Percentiles rank a stretch among this genome's conserved stretches.
These are phyloP conservation scores for Fusarium mexicanum DNA, from an alignment of 2,329 filamentous ascomycete genomes.

Conservation along the genomic window DNA sequence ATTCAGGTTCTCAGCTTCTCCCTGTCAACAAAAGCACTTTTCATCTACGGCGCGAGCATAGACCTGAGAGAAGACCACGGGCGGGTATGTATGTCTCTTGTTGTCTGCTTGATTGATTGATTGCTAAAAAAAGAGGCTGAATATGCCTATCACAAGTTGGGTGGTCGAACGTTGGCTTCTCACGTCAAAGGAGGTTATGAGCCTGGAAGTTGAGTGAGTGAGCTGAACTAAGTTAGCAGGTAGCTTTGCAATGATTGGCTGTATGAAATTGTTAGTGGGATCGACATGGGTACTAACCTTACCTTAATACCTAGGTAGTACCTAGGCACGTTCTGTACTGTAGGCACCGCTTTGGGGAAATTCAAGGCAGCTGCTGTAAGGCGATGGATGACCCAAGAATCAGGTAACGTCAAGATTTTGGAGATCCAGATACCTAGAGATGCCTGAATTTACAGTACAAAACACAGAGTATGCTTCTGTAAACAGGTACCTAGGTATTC, in stretches of 20 bases:
- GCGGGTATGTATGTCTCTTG: neutral
- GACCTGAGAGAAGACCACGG: neutral
- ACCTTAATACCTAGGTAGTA: neutral
- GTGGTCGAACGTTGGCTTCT: conserved; percentile 16
- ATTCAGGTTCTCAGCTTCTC: conserved; percentile 12
- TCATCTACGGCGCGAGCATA: conserved; percentile 19
- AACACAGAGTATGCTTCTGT: neutral
- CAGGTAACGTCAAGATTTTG: neutral
- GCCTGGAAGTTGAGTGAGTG: conserved; percentile 1
- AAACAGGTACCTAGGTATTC: no score
- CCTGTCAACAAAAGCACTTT: conserved; percentile 3
- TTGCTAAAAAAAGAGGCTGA: neutral
- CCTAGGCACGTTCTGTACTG: neutral
- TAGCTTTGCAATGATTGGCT: conserved; percentile 21
- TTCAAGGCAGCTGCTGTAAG: neutral
- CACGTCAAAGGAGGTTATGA: conserved; percentile 5
- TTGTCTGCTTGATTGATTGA: conserved; percentile 9
- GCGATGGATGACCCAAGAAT: neutral
- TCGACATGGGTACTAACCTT: conserved; percentile 1
- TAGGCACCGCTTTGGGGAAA: conserved; percentile 8
- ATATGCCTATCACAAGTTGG: conserved; percentile 13
- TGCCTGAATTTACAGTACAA: neutral
- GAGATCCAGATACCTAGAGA: neutral
- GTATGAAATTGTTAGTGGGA: conserved; percentile 28
- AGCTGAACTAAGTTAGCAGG: neutral